phyloP scores from a whole-genome alignment of 2,329 filamentous ascomycete genomes.

The Cladosporium sp. region DNA sequence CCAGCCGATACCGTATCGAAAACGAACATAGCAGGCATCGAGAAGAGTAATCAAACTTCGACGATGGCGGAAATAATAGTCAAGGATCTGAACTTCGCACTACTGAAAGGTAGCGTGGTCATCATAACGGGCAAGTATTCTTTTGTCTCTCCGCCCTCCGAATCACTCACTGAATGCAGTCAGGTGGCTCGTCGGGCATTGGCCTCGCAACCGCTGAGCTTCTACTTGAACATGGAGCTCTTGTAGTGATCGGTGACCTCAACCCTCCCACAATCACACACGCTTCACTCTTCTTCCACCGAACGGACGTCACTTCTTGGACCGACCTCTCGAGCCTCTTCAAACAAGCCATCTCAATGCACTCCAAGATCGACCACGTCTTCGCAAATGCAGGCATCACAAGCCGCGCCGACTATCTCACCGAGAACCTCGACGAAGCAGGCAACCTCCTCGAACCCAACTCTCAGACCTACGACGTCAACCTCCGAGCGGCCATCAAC shows the following conservation, averaged over 20 bases:
- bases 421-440: constrained; percentile 33
- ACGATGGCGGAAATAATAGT: constrained; percentile 26
- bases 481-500: constrained; percentile 40
- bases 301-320: constrained; percentile 50
- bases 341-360: constrained; percentile 42
- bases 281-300: constrained; percentile 36
- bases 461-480: constrained; percentile 37
- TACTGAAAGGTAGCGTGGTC: constrained; percentile 22
- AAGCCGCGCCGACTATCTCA: constrained; percentile 36
- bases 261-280: constrained; percentile 36
- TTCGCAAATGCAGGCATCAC: constrained; percentile 55
- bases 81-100: constrained; percentile 19
- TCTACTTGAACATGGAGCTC: constrained; percentile 51
- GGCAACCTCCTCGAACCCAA: constrained; percentile 30
- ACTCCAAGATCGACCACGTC: constrained; percentile 44
- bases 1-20: too few species aligned
- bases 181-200: constrained; percentile 58
- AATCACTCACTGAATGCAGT: too few species aligned
- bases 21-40: too few species aligned
- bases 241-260: constrained; percentile 54
- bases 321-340: constrained; percentile 49
- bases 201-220: constrained; percentile 53
- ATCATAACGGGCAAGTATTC: constrained; percentile 21
- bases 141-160: neutral
- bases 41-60: too few species aligned